Evolutionary conservation across 306 rosid species (phyloP).

Genomic region (Astragalus membranaceus): DNA sequence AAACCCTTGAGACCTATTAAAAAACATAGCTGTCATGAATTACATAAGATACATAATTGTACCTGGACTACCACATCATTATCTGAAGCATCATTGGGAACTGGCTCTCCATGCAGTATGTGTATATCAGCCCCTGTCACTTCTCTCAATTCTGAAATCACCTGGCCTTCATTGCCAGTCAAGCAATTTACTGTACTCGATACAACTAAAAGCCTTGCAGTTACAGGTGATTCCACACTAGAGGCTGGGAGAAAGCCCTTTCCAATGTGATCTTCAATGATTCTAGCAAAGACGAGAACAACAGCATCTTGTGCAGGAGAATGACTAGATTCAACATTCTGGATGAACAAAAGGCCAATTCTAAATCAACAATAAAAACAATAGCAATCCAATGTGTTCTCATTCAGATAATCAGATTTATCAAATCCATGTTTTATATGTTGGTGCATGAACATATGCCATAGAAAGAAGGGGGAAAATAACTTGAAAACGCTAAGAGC

Average conservation of each 20-base stretch:
- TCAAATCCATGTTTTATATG: conserved; percentile 1
- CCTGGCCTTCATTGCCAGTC: conserved; percentile 37
- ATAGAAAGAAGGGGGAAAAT: not conserved
- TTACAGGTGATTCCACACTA: conserved; percentile 33
- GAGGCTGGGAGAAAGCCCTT: conserved; percentile 30
- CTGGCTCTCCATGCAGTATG: conserved; percentile 30
- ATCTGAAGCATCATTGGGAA: conserved; percentile 28
- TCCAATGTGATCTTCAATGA: conserved; percentile 43
- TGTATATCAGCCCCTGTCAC: conserved; percentile 42
- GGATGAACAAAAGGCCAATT: conserved; percentile 12
- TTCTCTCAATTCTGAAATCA: conserved; percentile 43
- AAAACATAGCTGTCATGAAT: not conserved
- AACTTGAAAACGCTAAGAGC: not conserved
- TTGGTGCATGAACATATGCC: not conserved
- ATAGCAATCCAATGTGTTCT: not conserved
- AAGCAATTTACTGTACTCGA: conserved; percentile 24
- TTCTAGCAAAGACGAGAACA: conserved; percentile 48
- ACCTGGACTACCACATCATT: conserved; percentile 48
- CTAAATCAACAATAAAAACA: conserved; percentile 20
- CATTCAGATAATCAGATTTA: not conserved
- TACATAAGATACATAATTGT: conserved; percentile 11
- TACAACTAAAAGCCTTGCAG: conserved; percentile 45
- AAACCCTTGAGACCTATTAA: not conserved
- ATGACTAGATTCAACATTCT: conserved; percentile 38
- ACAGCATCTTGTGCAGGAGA: conserved; percentile 72